A percentile compares a stretch with the other conserved stretches of the same genome.
These are phyloP conservation scores for Cryptococcus amylolentus DNA, from an alignment of 1,284 basidiomycete genomes.

Conservation along the genomic window DNA sequence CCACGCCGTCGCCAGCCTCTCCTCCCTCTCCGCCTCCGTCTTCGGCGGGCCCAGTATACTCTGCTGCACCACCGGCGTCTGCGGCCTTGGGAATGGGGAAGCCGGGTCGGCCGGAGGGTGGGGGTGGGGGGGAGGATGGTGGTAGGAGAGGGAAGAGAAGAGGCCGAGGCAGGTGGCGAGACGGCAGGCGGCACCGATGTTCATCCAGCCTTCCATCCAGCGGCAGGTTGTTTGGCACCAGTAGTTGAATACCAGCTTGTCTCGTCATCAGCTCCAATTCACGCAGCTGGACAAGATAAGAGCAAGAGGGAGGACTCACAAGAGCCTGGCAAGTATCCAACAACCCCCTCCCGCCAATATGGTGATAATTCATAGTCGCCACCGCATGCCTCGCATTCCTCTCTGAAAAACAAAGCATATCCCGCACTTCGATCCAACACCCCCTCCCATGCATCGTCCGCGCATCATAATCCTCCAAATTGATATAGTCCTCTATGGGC, in stretches of 20 bases:
- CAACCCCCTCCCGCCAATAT: slow-evolving; percentile 16
- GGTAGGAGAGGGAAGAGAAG: neutral
- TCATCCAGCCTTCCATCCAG: slow-evolving; percentile 41
- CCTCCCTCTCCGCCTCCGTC: slow-evolving; percentile 36
- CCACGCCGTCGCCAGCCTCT: slow-evolving; percentile 28
- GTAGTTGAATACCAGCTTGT: too few species aligned
- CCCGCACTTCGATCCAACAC: slow-evolving; percentile 40
- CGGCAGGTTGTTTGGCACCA: slow-evolving; percentile 1
- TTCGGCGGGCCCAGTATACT: slow-evolving; percentile 21
- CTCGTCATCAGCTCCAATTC: too few species aligned
- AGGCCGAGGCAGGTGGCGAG: slow-evolving; percentile 34
- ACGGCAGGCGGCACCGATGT: slow-evolving; percentile 20
- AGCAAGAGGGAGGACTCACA: slow-evolving; percentile 30
- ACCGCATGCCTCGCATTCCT: slow-evolving; percentile 24
- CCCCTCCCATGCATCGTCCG: slow-evolving; percentile 7
- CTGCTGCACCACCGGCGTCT: slow-evolving; percentile 3
- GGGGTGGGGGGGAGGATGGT: neutral
- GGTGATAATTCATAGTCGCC: slow-evolving; percentile 20
- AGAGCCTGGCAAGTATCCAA: slow-evolving; percentile 33
- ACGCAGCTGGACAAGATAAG: slow-evolving; percentile 14
- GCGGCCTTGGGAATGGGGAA: slow-evolving; percentile 10
- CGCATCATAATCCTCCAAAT: slow-evolving; percentile 11
- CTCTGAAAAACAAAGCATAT: slow-evolving; percentile 33
- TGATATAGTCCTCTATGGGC: slow-evolving; percentile 20
- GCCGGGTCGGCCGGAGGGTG: neutral